A percentile compares a stretch with the other conserved stretches of the same genome.
phyloP scores from a whole-genome alignment of 2,329 filamentous ascomycete genomes.

The Beauveria varroae region DNA sequence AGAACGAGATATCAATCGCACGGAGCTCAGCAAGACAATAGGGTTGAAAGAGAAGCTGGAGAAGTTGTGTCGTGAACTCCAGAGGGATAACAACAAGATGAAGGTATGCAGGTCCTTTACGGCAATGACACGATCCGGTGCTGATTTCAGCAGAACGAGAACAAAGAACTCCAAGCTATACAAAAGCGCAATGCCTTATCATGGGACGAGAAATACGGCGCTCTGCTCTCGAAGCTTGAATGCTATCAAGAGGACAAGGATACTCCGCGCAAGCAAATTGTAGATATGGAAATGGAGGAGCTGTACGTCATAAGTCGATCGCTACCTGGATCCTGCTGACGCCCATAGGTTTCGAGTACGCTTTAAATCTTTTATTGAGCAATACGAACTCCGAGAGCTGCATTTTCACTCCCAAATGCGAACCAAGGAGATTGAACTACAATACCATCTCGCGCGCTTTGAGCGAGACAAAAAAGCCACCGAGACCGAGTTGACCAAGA shows the following conservation, averaged over 20 bases:
- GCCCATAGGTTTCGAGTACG: conserved; percentile 64
- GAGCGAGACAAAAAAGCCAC: conserved; percentile 86
- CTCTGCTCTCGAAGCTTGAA: conserved; percentile 75
- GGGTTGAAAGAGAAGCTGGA: conserved; percentile 94
- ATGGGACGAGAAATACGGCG: conserved; percentile 78
- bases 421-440: conserved; percentile 92
- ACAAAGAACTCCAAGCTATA: conserved; percentile 80
- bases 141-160: conserved; percentile 61
- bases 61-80: conserved; percentile 88
- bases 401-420: conserved; percentile 90
- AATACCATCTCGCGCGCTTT: conserved; percentile 79
- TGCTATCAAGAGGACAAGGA: conserved; percentile 83
- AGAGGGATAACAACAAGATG: conserved; percentile 95
- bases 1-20: conserved; percentile 84
- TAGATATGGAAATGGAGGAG: conserved; percentile 84
- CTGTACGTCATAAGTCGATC: conserved; percentile 48
- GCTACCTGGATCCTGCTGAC: conserved; percentile 9
- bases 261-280: conserved; percentile 68
- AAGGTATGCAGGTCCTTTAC: conserved; percentile 54
- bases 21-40: conserved; percentile 82
- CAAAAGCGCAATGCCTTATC: conserved; percentile 76
- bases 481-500: conserved; percentile 71
- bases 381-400: conserved; percentile 90
- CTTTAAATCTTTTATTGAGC: conserved; percentile 94
- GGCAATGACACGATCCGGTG: background rate